phyloP scores from a whole-genome alignment of 805 yeast genomes.

The Kodamaea sagamina region DNA sequence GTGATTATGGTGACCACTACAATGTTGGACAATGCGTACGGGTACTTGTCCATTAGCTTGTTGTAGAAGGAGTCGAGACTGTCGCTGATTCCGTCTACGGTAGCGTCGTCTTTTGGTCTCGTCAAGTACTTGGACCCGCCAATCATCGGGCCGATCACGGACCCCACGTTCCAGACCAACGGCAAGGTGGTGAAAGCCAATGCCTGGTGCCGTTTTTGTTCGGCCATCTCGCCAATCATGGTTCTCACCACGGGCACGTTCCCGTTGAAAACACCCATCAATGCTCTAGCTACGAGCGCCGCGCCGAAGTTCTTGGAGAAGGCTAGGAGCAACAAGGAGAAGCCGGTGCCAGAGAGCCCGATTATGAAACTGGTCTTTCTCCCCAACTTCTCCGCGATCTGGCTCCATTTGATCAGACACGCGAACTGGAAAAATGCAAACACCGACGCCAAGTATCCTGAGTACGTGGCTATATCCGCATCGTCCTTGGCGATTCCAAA shows the following conservation, averaged over 20 bases:
- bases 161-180: slow-evolving; percentile 34
- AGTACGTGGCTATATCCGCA: slow-evolving; percentile 23
- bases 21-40: slow-evolving; percentile 42
- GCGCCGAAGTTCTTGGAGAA: slow-evolving; percentile 29
- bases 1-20: slow-evolving; percentile 33
- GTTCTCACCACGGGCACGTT: slow-evolving; percentile 35
- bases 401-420: slow-evolving; percentile 32
- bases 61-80: slow-evolving; percentile 22
- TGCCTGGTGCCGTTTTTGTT: slow-evolving; percentile 33
- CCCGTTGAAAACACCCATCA: slow-evolving; percentile 33
- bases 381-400: slow-evolving; percentile 31
- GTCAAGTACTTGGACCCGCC: slow-evolving; percentile 34
- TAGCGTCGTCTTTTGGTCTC: slow-evolving; percentile 19
- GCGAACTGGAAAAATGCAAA: slow-evolving; percentile 28
- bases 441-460: slow-evolving; percentile 24
- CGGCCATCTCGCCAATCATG: slow-evolving; percentile 34
- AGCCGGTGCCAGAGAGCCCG: slow-evolving; percentile 29
- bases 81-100: slow-evolving; percentile 15
- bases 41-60: slow-evolving; percentile 30
- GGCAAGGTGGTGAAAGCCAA: slow-evolving; percentile 35
- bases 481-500: slow-evolving; percentile 23
- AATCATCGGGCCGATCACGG: slow-evolving; percentile 34
- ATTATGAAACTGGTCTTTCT: slow-evolving; percentile 29
- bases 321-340: slow-evolving; percentile 31
- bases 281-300: slow-evolving; percentile 30